Base-by-base conservation (phyloP, 768 basidiomycete genomes). In the Auriscalpium microsporum region DNA sequence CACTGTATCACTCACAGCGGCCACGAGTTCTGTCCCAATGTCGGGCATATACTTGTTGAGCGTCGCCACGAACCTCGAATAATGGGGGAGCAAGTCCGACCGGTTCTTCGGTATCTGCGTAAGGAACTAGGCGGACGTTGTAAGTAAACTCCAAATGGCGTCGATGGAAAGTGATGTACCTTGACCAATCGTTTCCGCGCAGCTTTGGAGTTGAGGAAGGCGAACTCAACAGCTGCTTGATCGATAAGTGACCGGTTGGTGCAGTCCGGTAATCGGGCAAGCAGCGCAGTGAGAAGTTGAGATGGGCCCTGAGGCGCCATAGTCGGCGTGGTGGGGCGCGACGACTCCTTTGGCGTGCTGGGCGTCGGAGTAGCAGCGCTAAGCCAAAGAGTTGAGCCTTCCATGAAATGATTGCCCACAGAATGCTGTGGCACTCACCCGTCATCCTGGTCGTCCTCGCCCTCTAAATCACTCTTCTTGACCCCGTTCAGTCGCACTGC, bases 141-240 rank as follows among this genome's bases (percentile, higher is more conserved):
- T 33, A 23, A 58, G 23, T 48, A 53, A 59, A 54, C 45, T 14
- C 10, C 21, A 13, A 34, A 34, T 23, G 49, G 33, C 23, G 28
- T 28, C 14, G 50, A 47, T 45, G 28, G 28, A 28, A 28, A 7
- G 5, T 28, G 28, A 56, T 64, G 42, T 59, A 94, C 94, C 80
- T 85, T 94, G 61, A 91, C 77, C 42, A 97, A 78, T 54, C 96
- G 74, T 68, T 95, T 98, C 63, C 96, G 77, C 11, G 94, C 91
- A 19, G 95, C 93, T 68, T 98, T 98, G 45, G 93, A 94, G 66
- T 98, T 99, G 55, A 99, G 75, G 65, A 94, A 92, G 0, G 93
- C 91, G 68, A 99, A 99, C 59, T 99, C 95, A 40, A 97, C 82
- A 0, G 94, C 94, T 33, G 87, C 86, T 70, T 95, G 91, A 67